Conservation (phyloP, 352 stramenopile species). For the Globisporangium paroecandrum region DNA sequence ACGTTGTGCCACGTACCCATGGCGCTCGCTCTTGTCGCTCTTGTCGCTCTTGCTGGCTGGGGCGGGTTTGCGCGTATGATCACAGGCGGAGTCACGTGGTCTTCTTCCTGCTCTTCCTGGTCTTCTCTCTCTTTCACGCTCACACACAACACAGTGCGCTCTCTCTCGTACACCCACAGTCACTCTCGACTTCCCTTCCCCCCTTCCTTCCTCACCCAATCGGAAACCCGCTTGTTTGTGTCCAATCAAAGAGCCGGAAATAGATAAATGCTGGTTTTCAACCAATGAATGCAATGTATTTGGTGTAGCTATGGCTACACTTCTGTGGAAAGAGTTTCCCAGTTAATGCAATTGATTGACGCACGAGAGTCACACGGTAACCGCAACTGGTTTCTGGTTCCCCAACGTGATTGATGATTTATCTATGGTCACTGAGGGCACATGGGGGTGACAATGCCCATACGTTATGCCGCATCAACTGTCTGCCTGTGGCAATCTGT, state of each 20-base stretch:
- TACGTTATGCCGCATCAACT: neutral
- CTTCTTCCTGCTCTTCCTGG: neutral
- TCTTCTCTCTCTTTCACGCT: constrained; percentile 2
- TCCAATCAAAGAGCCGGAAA: neutral
- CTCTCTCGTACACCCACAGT: constrained; percentile 5
- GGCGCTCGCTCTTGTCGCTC: neutral
- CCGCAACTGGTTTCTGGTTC: neutral
- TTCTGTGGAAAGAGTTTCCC: neutral
- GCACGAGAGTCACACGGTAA: neutral
- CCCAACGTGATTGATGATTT: neutral
- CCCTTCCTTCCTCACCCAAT: neutral
- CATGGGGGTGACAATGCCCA: neutral
- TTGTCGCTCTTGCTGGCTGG: neutral
- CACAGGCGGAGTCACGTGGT: neutral
- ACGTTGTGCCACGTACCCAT: neutral
- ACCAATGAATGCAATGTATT: neutral
- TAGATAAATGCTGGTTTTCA: neutral
- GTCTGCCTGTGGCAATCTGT: neutral
- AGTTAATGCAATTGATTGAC: neutral
- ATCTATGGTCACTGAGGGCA: neutral
- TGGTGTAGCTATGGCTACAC: neutral
- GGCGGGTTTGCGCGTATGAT: neutral
- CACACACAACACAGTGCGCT: neutral
- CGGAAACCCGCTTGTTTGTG: neutral
- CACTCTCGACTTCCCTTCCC: constrained; percentile 1